Evolutionary conservation across 2,329 filamentous ascomycete genomes (phyloP).

Genomic region (Monilinia aucupariae): DNA sequence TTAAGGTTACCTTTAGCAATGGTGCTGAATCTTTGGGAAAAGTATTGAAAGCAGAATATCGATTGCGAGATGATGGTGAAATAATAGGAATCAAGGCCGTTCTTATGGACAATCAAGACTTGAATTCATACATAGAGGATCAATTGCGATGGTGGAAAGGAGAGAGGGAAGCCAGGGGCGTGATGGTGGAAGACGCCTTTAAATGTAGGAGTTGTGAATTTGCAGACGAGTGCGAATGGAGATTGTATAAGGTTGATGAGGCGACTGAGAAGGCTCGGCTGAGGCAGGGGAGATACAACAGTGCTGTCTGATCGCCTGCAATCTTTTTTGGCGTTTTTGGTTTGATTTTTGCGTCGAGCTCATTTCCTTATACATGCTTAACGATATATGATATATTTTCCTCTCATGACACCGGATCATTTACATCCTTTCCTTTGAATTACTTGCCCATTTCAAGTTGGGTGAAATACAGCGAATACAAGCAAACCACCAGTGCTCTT

Average conservation of each 20-base stretch:
- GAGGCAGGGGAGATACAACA: conserved; percentile 18
- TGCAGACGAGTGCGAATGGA: conserved; percentile 71
- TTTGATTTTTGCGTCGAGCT: not conserved
- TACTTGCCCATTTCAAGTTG: not conserved
- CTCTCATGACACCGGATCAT: not conserved
- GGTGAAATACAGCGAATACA: not conserved
- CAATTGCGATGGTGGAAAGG: conserved; percentile 89
- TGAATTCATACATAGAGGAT: conserved; percentile 61
- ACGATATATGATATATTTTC: not conserved
- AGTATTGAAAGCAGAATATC: conserved; percentile 53
- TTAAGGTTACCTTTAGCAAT: conserved; percentile 42
- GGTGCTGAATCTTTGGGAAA: conserved; percentile 50
- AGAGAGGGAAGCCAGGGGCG: conserved; percentile 64
- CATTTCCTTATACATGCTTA: not conserved
- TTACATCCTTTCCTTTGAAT: not conserved
- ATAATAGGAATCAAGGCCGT: conserved; percentile 57
- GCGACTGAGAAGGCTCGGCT: conserved; percentile 32
- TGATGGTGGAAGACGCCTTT: conserved; percentile 77
- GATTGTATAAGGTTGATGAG: conserved; percentile 62
- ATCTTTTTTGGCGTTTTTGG: not conserved
- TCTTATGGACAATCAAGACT: conserved; percentile 56
- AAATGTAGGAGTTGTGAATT: conserved; percentile 88
- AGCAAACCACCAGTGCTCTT: not conserved
- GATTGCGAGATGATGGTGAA: conserved; percentile 42
- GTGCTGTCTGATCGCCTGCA: not conserved